Conservation (phyloP, 768 basidiomycete species). For the Collybia nuda region DNA sequence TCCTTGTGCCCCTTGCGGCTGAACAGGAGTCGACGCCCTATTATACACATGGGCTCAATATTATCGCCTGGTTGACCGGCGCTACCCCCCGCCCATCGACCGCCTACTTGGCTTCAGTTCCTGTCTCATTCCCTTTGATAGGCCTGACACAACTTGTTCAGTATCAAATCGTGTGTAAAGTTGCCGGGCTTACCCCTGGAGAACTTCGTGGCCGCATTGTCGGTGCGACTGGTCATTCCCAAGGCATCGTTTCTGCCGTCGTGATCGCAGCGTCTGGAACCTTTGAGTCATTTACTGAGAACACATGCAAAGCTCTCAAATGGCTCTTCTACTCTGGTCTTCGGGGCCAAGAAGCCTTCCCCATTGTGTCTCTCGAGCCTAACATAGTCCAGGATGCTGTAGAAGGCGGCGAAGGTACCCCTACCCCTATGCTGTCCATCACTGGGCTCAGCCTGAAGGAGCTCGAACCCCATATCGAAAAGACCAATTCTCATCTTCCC, state of each 20-base stretch:
- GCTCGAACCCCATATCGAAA: constrained; percentile 77
- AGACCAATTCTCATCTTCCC: constrained; percentile 87
- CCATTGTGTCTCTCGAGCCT: constrained; percentile 86
- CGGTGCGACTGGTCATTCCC: constrained; percentile 96
- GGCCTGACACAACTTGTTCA: constrained; percentile 95
- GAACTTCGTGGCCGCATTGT: constrained; percentile 74
- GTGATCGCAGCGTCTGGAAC: constrained; percentile 79
- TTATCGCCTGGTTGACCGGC: constrained; percentile 82
- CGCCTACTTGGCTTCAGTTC: constrained; percentile 88
- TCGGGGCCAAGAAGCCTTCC: constrained; percentile 93
- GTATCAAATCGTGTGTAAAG: constrained; percentile 80
- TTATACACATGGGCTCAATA: constrained; percentile 82
- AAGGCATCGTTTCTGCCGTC: constrained; percentile 95
- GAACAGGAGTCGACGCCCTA: constrained; percentile 58
- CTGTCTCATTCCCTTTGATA: constrained; percentile 93
- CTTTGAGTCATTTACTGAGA: constrained; percentile 71
- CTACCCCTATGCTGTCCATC: constrained; percentile 92
- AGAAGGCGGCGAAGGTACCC: constrained; percentile 91
- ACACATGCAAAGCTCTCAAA: constrained; percentile 80
- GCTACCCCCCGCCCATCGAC: constrained; percentile 68
- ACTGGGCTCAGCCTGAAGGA: constrained; percentile 77
- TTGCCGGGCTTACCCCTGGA: constrained; percentile 73
- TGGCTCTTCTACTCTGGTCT: constrained; percentile 95
- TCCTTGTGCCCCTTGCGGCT: constrained; percentile 71
- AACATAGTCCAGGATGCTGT: constrained; percentile 83